Base-by-base conservation (phyloP, 2,329 filamentous ascomycete genomes). In the Apiospora pterosperma region DNA sequence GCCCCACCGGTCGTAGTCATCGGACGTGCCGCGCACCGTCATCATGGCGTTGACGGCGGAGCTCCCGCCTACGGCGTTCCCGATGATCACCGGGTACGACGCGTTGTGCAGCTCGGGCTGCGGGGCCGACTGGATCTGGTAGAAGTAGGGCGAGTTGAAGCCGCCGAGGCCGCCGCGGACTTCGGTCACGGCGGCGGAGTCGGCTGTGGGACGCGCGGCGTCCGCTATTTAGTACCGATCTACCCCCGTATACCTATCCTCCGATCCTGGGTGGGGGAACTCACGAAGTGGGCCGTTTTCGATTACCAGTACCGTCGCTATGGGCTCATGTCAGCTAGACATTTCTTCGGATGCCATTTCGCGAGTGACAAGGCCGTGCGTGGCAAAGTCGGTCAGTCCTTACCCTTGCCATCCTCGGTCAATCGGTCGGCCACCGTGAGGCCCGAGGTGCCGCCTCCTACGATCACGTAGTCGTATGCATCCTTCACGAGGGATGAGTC, bases 21-120 rank as follows among this genome's bases (percentile, higher is more conserved):
- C 68, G 8, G 68, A 69, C 12, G 72, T 67, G 5, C 75, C 76
- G 41, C 76, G 70, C 38, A 76, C 65, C 63, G 72, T 77, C 36
- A 77, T 73, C 76, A 79, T 78, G 12, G 75, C 76, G 62, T 79
- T 78, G 60, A 78, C 70, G 11, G 73, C 69, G 3, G 72, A 76
- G 8, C 76, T 75, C 21, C 77, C 77, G 1, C 76, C 76, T 4
- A 78, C 69, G 7, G 76, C 76, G 59, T 71, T 72, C 25, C 69
- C 76, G 19, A 67, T 66, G 21, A 71, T 58, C 21, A 67, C 66
- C 12, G 39, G 61, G 11, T 70, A 63, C 5, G 67, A 59, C 48
- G 69, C 74, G 21, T 76, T 76, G 59, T 71, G 70, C 25, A 70
- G 64, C n/a, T 39, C 63, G 36, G 61, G 23, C 25, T 65, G 66